phyloP scores from a whole-genome alignment of 2,329 filamentous ascomycete genomes.

The Simplicillium sp. region DNA sequence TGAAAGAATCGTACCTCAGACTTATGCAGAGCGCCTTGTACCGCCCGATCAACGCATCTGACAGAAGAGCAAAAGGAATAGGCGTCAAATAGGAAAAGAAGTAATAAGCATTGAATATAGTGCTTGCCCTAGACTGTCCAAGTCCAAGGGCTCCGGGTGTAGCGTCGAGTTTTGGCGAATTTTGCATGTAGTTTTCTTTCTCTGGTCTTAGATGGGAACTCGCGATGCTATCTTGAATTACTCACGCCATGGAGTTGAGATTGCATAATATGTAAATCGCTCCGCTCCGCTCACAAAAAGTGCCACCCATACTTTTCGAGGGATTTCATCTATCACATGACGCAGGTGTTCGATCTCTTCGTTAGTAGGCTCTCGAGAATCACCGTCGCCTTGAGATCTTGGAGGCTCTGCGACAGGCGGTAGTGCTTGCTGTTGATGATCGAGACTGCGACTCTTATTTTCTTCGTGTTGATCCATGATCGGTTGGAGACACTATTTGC shows the following conservation, averaged over 20 bases:
- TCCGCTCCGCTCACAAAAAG: slow-evolving; percentile 4
- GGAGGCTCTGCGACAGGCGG: too few relatives aligned
- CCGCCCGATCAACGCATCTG: slow-evolving; percentile 51
- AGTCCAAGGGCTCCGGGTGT: slow-evolving; percentile 39
- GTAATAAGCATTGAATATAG: slow-evolving; percentile 35
- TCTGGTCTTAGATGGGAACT: not conserved
- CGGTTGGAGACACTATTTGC: too few relatives aligned
- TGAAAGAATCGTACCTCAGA: slow-evolving; percentile 12
- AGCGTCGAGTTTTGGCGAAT: slow-evolving; percentile 16
- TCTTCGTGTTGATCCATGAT: too few relatives aligned
- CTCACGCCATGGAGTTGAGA: slow-evolving; percentile 5
- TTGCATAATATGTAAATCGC: slow-evolving; percentile 6
- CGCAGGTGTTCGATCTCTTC: slow-evolving; percentile 1
- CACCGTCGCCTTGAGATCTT: too few relatives aligned
- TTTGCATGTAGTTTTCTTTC: slow-evolving; percentile 33
- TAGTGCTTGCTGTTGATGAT: too few relatives aligned
- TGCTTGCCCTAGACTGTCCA: slow-evolving; percentile 37
- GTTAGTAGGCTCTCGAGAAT: slow-evolving; percentile 1
- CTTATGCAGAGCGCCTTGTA: slow-evolving; percentile 48
- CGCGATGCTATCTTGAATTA: not conserved
- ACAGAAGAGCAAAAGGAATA: slow-evolving; percentile 46
- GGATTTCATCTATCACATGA: slow-evolving; percentile 2
- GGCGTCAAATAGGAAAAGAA: slow-evolving; percentile 42
- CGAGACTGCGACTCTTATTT: too few relatives aligned
- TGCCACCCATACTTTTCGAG: slow-evolving; percentile 3